A percentile compares a stretch with the other conserved stretches of the same genome.
Conservation (phyloP, 1,139 yeast species). For the Candida sojae region DNA sequence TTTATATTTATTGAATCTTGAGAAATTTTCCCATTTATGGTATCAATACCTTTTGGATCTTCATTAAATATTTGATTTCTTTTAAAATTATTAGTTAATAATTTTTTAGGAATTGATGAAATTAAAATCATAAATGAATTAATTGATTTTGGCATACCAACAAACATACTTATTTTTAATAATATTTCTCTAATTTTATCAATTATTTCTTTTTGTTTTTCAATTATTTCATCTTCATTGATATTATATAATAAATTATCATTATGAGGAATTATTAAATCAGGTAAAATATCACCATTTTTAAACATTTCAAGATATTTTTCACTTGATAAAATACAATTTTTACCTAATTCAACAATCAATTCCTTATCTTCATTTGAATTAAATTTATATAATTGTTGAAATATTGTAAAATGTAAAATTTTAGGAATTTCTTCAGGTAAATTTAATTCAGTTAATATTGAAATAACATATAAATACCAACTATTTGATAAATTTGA, state of each 20-base stretch:
- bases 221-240: conserved; percentile 34
- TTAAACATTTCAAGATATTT: conserved; percentile 38
- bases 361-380: conserved; percentile 14
- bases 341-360: conserved; percentile 27
- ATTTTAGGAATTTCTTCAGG: conserved; percentile 78
- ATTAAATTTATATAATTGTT: conserved; percentile 38
- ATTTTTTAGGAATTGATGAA: conserved; percentile 58
- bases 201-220: conserved; percentile 44
- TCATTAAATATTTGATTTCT: conserved; percentile 28
- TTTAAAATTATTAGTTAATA: conserved; percentile 27
- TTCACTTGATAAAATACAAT: conserved; percentile 36
- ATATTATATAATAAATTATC: conserved; percentile 29
- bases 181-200: conserved; percentile 71
- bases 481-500: conserved; percentile 51
- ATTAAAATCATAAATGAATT: conserved; percentile 69
- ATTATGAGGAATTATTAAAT: conserved; percentile 40
- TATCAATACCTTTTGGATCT: conserved; percentile 23
- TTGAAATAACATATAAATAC: conserved; percentile 54
- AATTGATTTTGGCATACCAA: conserved; percentile 86
- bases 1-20: conserved; percentile 30
- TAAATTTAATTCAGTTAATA: conserved; percentile 76
- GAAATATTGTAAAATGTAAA: conserved; percentile 69
- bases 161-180: conserved; percentile 72
- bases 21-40: conserved; percentile 46
- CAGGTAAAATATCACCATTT: conserved; percentile 46